Evolutionary conservation across 257 asterid species (phyloP).

Genomic region (Solanum sejunctum): DNA sequence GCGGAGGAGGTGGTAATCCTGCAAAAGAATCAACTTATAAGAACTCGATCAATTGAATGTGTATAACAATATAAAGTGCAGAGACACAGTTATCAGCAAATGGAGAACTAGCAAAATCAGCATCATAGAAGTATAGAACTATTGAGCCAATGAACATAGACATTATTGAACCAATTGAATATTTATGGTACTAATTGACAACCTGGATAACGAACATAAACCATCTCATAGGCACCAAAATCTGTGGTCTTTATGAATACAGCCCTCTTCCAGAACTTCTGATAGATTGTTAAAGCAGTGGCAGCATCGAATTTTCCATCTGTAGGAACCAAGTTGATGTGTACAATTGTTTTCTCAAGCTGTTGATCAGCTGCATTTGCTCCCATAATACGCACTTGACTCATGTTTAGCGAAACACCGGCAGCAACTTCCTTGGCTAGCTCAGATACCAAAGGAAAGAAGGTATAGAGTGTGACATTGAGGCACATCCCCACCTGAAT

Average conservation of each 20-base stretch:
- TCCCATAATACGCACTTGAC: constrained; percentile 86
- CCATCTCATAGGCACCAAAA: constrained; percentile 62
- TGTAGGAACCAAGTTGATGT: constrained; percentile 59
- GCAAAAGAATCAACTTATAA: constrained; percentile 7
- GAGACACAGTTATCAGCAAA: background rate
- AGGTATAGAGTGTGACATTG: constrained; percentile 38
- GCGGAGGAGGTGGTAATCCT: constrained; percentile 94
- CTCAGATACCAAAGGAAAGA: constrained; percentile 59
- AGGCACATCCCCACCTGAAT: constrained; percentile 50
- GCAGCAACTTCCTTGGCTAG: constrained; percentile 54
- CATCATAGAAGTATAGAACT: background rate
- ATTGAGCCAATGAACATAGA: background rate
- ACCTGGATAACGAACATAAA: constrained; percentile 87
- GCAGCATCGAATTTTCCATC: constrained; percentile 31
- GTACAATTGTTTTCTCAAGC: constrained; percentile 57
- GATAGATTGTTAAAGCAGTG: constrained; percentile 44
- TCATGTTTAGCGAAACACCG: constrained; percentile 26
- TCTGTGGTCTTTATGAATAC: constrained; percentile 32
- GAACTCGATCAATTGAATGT: background rate
- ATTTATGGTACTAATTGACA: background rate
- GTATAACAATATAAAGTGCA: background rate
- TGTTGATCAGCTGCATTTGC: constrained; percentile 68
- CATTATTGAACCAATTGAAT: background rate
- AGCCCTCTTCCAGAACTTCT: constrained; percentile 64
- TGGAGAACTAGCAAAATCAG: background rate